A percentile compares a stretch with the other conserved stretches of the same genome.
phyloP scores from a whole-genome alignment of 495 filamentous ascomycete species.

The Penicillium simplicissimum region DNA sequence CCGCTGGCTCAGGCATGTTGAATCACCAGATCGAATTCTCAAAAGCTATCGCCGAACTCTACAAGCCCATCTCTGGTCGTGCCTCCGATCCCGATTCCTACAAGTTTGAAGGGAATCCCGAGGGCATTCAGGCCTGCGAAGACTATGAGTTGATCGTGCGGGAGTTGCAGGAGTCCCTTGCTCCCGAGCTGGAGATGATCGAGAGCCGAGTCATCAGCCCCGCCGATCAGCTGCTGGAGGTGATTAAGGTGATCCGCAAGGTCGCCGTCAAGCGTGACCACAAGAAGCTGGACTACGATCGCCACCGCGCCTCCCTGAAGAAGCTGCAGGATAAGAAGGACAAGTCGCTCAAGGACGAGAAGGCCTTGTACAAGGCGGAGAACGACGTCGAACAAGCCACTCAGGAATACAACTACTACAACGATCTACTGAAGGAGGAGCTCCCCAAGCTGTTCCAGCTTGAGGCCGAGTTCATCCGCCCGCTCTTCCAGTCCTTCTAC shows the following conservation, averaged over 20 bases:
- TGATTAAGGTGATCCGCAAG: constrained; percentile 94
- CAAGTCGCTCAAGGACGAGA: constrained; percentile 93
- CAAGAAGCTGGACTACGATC: constrained; percentile 96
- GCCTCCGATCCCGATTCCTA: constrained; percentile 89
- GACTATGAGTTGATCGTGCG: constrained; percentile 92
- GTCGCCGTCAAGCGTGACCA: constrained; percentile 87
- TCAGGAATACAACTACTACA: constrained; percentile 95
- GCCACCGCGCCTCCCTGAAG: constrained; percentile 77
- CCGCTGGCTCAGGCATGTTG: constrained; percentile 71
- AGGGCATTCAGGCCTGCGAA: constrained; percentile 92
- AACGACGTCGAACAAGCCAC: constrained; percentile 88
- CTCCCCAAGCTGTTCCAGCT: constrained; percentile 88
- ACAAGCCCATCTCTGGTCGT: constrained; percentile 96
- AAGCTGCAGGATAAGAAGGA: constrained; percentile 98
- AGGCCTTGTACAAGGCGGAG: constrained; percentile 94
- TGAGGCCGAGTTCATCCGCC: constrained; percentile 96
- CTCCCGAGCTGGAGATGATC: constrained; percentile 97
- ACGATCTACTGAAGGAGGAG: constrained; percentile 93
- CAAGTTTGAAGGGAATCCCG: constrained; percentile 80
- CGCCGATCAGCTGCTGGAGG: constrained; percentile 90
- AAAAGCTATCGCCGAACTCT: constrained; percentile 90
- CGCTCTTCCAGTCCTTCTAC: constrained; percentile 98
- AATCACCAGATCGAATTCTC: constrained; percentile 98
- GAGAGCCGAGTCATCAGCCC: constrained; percentile 87
- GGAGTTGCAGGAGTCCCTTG: constrained; percentile 83